A percentile compares a stretch with the other conserved stretches of the same genome.
Evolutionary conservation across 345 rosid genomes (phyloP).

Genomic region (sweet orange (Citrus sinensis)): DNA sequence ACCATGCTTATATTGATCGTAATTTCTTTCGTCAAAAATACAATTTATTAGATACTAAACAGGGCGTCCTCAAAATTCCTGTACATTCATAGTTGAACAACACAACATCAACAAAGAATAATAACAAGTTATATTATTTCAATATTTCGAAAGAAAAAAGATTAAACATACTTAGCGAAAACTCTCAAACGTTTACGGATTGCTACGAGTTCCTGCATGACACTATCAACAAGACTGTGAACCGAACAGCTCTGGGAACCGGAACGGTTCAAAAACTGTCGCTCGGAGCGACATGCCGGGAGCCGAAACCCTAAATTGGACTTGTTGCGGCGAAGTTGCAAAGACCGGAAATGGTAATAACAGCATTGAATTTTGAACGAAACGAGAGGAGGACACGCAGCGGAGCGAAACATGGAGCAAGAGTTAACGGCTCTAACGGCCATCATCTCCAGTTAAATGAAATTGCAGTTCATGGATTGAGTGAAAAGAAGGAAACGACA

Average conservation of each 20-base stretch:
- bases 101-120: not conserved
- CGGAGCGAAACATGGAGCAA: constrained; percentile 44
- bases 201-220: constrained; percentile 58
- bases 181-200: constrained; percentile 41
- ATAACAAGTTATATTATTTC: not conserved
- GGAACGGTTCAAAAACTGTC: constrained; percentile 17
- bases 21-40: not conserved
- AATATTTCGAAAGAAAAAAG: not conserved
- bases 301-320: constrained; percentile 29
- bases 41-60: not conserved
- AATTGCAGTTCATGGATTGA: constrained; percentile 8
- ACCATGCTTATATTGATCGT: not conserved
- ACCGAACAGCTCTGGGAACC: constrained; percentile 37
- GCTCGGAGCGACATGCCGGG: constrained; percentile 20
- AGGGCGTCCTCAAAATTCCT: not conserved
- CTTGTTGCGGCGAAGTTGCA: constrained; percentile 25
- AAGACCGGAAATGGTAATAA: constrained; percentile 32
- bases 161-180: constrained; percentile 55
- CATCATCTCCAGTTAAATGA: constrained; percentile 35
- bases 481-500: not conserved
- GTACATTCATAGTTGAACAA: not conserved
- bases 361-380: constrained; percentile 30
- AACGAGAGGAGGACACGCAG: constrained; percentile 41
- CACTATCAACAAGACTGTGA: constrained; percentile 62
- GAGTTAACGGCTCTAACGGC: constrained; percentile 54